Evolutionary conservation across 805 yeast species (phyloP), one percentile per base, ranked within the genome.

Genomic region (Saccharomycodes ludwigii): DNA sequence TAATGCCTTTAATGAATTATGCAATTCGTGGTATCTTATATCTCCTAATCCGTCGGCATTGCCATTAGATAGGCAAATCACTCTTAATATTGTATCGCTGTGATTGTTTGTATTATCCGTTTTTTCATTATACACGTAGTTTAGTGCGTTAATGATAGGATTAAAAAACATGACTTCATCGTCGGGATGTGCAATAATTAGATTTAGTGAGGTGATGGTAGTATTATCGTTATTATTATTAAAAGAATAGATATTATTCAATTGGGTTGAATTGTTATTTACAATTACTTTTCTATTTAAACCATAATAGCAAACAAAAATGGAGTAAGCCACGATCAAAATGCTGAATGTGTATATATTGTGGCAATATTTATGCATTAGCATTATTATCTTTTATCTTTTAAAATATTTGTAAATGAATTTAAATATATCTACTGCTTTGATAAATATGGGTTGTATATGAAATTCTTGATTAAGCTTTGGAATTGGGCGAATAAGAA

Each of bases 81-180:
- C 46, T 23, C 68, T 63, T 11, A 85, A 56, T 9, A 30, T 29
- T 16, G 15, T 6, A 10, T 5, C 11, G 13, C 19, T 4, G 11
- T 15, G 17, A n/a, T 6, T 17, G 11, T 14, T 6, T 6, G 8
- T 6, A 24, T 13, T 19, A n/a, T 6, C 13, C 6, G 47, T 40
- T 44, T 77, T 78, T 32, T 61, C 50, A 41, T 69, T 60, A 30
- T 63, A 54, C 1, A 65, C 55, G 37, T 67, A 66, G 7, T 64
- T 40, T n/a, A 65, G 39, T 39, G 71, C 76, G 6, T 69, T 52
- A 20, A 85, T 41, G 0, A 86, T 63, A 0, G 98, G 98, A 1
- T 84, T 73, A 47, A 91, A 91, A 55, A 91, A 91, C 98, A 91
- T 91, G 31, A 84, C 86, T 56, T 91, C 99, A 53, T 91, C 99